A percentile compares a stretch with the other conserved stretches of the same genome.
Evolutionary conservation across 2,329 filamentous ascomycete species (phyloP).

Genomic region (Cadophora luteo-olivacea): DNA sequence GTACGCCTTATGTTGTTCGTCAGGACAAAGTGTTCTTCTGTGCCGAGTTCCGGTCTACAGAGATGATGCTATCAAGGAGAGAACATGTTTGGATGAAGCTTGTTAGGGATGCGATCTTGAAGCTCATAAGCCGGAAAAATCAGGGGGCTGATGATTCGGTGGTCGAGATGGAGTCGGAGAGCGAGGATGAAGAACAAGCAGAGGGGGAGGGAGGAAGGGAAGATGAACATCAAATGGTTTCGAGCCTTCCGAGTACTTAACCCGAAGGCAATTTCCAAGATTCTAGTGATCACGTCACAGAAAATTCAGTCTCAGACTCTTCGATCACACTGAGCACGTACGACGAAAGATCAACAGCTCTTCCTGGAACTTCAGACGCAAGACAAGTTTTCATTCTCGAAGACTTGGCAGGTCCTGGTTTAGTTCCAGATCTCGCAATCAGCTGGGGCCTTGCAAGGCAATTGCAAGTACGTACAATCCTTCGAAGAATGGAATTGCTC

Average conservation of each 20-base stretch:
- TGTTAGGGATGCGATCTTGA: not conserved
- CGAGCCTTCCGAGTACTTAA: not conserved
- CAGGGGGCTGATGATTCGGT: no score
- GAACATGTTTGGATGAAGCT: not conserved
- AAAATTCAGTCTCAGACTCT: not conserved
- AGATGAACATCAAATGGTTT: not conserved
- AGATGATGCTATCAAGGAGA: not conserved
- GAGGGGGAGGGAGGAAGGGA: not conserved
- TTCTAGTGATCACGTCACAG: not conserved
- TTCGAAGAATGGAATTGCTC: not conserved
- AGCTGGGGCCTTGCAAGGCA: not conserved
- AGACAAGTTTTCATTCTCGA: not conserved
- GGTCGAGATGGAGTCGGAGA: no score
- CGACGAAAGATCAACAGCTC: not conserved
- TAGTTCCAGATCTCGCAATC: not conserved
- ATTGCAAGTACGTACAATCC: not conserved
- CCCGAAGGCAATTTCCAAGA: not conserved
- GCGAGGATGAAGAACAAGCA: not conserved
- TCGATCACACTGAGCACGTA: not conserved
- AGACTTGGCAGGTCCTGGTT: no score
- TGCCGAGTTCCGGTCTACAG: not conserved
- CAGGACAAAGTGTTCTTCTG: not conserved
- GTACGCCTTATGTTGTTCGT: not conserved
- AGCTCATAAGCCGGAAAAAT: not conserved
- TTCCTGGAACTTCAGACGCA: not conserved